These are phyloP conservation scores for Colletotrichum echinochloae DNA, from an alignment of 2,329 filamentous ascomycete species.

Conservation along the genomic window DNA sequence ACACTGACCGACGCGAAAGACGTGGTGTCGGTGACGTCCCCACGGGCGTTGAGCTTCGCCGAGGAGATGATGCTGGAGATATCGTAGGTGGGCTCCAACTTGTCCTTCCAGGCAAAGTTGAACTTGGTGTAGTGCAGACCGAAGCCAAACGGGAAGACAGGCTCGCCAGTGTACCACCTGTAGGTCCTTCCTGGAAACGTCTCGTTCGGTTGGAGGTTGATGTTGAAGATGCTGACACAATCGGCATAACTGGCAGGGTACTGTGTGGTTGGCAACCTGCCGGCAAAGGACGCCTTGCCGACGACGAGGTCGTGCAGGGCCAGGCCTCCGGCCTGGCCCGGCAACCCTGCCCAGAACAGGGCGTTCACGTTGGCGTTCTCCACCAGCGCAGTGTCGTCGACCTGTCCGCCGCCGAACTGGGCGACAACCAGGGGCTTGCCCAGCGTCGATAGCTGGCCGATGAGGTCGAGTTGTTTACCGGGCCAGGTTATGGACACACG, in stretches of 20 bases:
- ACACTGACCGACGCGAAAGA: neutral
- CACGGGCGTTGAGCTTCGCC: neutral
- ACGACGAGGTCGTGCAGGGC: constrained; percentile 66
- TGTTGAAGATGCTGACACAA: neutral
- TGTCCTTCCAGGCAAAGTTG: neutral
- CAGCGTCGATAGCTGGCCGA: constrained; percentile 51
- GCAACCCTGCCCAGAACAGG: neutral
- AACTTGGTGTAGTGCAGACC: neutral
- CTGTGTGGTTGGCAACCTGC: constrained; percentile 65
- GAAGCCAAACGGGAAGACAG: neutral
- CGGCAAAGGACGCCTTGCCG: constrained; percentile 62
- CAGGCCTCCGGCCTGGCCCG: constrained; percentile 49
- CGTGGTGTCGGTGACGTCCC: neutral
- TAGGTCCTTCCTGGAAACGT: neutral
- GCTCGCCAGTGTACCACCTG: neutral
- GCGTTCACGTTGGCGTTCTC: constrained; percentile 41
- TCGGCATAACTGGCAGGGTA: constrained; percentile 64
- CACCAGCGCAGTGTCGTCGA: constrained; percentile 4
- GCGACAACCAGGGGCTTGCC: constrained; percentile 63
- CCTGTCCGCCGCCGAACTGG: constrained; percentile 61
- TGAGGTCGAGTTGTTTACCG: constrained; percentile 62
- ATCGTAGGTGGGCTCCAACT: neutral
- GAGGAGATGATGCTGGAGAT: neutral
- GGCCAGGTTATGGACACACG: constrained; percentile 64
- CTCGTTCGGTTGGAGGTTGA: neutral